Conservation (phyloP, 805 yeast species). For the Kuraishia ogatae region DNA sequence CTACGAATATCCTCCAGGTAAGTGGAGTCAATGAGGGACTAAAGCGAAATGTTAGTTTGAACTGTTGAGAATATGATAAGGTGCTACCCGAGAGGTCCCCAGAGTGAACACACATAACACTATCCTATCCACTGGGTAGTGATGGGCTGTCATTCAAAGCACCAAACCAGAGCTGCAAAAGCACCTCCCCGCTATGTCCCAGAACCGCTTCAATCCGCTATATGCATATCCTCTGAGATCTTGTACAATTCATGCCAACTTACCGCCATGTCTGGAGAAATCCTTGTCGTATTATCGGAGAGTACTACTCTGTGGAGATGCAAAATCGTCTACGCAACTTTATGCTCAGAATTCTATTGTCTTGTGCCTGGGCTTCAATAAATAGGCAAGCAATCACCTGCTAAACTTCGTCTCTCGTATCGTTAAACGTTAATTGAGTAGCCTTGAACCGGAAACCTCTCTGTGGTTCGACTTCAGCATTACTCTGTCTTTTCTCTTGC, state of each 20-base stretch:
- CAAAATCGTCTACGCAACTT: neutral
- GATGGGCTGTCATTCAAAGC: no score
- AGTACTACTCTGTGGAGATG: neutral
- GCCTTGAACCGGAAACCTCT: no score
- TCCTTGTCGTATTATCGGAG: neutral
- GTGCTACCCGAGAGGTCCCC: neutral
- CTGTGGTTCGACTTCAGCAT: neutral
- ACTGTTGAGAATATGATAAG: neutral
- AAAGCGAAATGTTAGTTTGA: neutral
- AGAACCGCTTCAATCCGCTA: no score
- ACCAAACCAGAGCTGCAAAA: no score
- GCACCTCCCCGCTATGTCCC: no score
- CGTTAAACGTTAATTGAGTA: no score
- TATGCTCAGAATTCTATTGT: neutral
- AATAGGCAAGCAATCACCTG: no score
- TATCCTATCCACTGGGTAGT: no score
- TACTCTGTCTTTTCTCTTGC: neutral
- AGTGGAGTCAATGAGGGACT: slow-evolving; percentile 49
- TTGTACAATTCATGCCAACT: neutral
- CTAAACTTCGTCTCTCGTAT: no score
- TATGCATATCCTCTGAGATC: no score
- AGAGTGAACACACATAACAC: neutral
- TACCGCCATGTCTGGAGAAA: neutral
- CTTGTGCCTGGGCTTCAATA: no score
- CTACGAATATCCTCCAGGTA: slow-evolving; percentile 56